Percentiles rank a stretch among this genome's conserved stretches.
These are phyloP conservation scores for Gomphus bonarii DNA, from an alignment of 1,284 basidiomycete species.

Conservation along the genomic window DNA sequence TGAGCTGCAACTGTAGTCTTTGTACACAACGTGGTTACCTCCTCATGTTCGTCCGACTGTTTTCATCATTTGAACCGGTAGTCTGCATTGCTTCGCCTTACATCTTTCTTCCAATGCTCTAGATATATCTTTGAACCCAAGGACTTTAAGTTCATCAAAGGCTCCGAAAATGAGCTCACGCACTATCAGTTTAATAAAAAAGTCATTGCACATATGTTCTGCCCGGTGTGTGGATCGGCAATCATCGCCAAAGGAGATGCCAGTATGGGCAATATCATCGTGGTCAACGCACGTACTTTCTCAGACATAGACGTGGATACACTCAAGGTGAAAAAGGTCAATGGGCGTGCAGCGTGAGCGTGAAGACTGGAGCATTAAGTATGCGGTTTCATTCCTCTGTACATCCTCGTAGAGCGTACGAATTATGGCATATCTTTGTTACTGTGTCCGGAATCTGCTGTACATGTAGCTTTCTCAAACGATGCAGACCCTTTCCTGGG, in stretches of 20 bases:
- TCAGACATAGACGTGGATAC: background rate
- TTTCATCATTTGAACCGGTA: background rate
- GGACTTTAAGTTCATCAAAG: background rate
- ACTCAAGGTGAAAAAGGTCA: background rate
- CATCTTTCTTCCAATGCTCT: background rate
- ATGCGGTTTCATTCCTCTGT: background rate
- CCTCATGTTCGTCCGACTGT: background rate
- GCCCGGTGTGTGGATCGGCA: background rate
- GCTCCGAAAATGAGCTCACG: background rate
- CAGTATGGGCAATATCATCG: background rate
- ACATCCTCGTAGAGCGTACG: background rate
- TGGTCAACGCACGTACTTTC: background rate
- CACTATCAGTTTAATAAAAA: background rate
- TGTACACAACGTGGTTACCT: conserved; percentile 9
- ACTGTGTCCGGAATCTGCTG: conserved; percentile 4
- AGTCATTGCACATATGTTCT: background rate
- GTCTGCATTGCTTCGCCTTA: background rate
- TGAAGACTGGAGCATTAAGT: background rate
- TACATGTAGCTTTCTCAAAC: conserved; percentile 16
- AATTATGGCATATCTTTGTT: background rate
- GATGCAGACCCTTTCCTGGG: conserved; percentile 7
- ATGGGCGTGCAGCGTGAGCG: background rate
- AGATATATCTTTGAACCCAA: background rate
- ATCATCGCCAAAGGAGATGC: background rate
- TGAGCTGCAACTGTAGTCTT: conserved; percentile 13